Base-by-base conservation (phyloP, 352 stramenopile genomes). In the Phytopythium sindhum region DNA sequence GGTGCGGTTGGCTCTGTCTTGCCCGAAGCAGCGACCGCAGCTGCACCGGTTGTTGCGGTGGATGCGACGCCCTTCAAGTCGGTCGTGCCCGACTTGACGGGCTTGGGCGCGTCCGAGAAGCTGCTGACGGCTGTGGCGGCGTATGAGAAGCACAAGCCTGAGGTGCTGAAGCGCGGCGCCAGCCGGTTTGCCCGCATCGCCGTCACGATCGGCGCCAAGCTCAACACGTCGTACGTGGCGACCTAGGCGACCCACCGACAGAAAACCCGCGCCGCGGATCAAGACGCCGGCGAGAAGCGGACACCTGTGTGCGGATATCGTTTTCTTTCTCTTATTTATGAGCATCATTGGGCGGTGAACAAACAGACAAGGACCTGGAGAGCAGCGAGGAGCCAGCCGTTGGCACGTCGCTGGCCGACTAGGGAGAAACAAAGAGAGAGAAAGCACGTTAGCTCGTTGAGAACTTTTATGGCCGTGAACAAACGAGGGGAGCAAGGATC, bases 81-180 rank as follows among this genome's bases (percentile, higher is more conserved):
- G 31, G 84, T 92, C 21, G 67, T 92, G 44, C 84, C 84, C 4
- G 84, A 92, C 53, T 75, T 92, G 60, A 88, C 81, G 42, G 86
- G 81, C 21, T 68, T 94, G 28, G 77, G 75, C 55, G 84, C 86
- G 8, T 90, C 86, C 2, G 86, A 94, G 69, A 91, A 89, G 60
- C 71, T 94, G 37, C 69, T 94, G 45, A 90, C 83, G 24, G 86
- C 84, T 1, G 84, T 94, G 26, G 80, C 86, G 26, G 84, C 86
- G 14, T 93, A 89, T 56, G 86, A 91, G 65, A 94, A 94, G 64
- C 80, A 94, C 61, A 90, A 93, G 21, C 86, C 86, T 2, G 80
- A 91, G 37, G 84, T 94, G 42, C 60, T 94, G 47, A 84, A 88
- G 48, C 79, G 84, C 12, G 73, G 80, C 19, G 75, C 84, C 12